A percentile compares a stretch with the other conserved stretches of the same genome.
phyloP scores from a whole-genome alignment of 805 yeast genomes.

The Candida chilensis region DNA sequence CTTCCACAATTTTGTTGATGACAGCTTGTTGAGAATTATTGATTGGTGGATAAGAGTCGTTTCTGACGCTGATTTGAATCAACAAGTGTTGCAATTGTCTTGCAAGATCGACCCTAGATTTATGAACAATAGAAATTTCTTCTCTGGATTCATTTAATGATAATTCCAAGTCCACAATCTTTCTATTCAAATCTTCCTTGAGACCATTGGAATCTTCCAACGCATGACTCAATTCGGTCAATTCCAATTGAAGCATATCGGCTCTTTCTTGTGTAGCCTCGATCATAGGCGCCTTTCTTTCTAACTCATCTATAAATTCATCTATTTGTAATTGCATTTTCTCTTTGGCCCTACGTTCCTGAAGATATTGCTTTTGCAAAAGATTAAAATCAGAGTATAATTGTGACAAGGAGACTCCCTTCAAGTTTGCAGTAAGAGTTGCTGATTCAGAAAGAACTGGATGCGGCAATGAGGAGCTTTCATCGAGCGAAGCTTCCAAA shows the following conservation, averaged over 20 bases:
- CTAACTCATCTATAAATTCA: conserved; percentile 65
- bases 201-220: conserved; percentile 47
- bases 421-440: conserved; percentile 33
- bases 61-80: conserved; percentile 52
- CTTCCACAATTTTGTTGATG: conserved; percentile 43
- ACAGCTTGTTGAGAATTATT: conserved; percentile 57
- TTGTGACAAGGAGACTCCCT: conserved; percentile 56
- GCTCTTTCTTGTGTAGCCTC: conserved; percentile 57
- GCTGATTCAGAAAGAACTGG: conserved; percentile 50
- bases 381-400: conserved; percentile 56
- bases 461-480: conserved; percentile 16
- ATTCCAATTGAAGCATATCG: conserved; percentile 42
- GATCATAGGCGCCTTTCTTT: conserved; percentile 68
- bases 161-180: conserved; percentile 19
- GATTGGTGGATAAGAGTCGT: conserved; percentile 50
- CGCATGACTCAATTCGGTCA: conserved; percentile 43
- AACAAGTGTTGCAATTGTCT: conserved; percentile 74
- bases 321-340: conserved; percentile 65
- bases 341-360: conserved; percentile 65
- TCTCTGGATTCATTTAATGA: conserved; percentile 30
- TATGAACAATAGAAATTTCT: conserved; percentile 39
- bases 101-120: conserved; percentile 64
- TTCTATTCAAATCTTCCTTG: conserved; percentile 31
- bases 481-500: conserved; percentile 35
- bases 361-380: conserved; percentile 54